A percentile compares a stretch with the other conserved stretches of the same genome.
Evolutionary conservation across 2,329 filamentous ascomycete genomes (phyloP).

Genomic region (Scedosporium boydii): DNA sequence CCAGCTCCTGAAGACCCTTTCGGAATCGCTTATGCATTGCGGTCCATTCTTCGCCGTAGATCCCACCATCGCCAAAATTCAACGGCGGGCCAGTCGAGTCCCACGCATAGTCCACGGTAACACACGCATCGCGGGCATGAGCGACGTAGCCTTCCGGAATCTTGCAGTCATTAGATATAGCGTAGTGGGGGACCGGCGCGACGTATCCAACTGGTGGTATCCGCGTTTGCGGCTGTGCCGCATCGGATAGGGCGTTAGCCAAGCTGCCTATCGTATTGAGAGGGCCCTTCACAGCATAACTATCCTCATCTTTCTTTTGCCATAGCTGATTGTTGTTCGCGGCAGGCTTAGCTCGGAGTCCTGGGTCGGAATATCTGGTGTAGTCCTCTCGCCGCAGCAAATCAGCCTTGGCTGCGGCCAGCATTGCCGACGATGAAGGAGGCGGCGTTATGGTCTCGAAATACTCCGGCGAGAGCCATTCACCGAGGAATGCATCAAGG

Average conservation of each 20-base stretch:
- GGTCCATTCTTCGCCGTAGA: slow-evolving; percentile 90
- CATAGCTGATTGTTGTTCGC: slow-evolving; percentile 13
- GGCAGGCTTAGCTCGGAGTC: slow-evolving; percentile 24
- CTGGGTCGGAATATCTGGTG: slow-evolving; percentile 28
- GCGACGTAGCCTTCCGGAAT: slow-evolving; percentile 85
- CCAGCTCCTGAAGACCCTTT: slow-evolving; percentile 64
- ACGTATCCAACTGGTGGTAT: slow-evolving; percentile 41
- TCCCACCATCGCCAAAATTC: slow-evolving; percentile 79
- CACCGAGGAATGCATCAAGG: slow-evolving; percentile 85
- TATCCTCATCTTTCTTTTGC: neutral
- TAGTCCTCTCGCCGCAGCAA: slow-evolving; percentile 69
- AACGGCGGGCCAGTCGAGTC: slow-evolving; percentile 75
- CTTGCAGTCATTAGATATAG: slow-evolving; percentile 66
- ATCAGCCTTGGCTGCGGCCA: slow-evolving; percentile 80
- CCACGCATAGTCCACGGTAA: slow-evolving; percentile 89
- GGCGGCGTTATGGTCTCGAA: slow-evolving; percentile 88
- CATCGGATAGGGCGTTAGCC: slow-evolving; percentile 22
- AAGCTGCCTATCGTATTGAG: slow-evolving; percentile 11
- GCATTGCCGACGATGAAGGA: slow-evolving; percentile 76
- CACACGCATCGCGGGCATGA: slow-evolving; percentile 80
- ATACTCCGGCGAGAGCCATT: slow-evolving; percentile 91
- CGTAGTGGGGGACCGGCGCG: slow-evolving; percentile 72
- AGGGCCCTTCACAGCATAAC: neutral
- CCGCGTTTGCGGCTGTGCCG: neutral
- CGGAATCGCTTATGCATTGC: slow-evolving; percentile 89